Percentiles rank a stretch among this genome's conserved stretches.
These are phyloP conservation scores for Trametes versicolor DNA, from an alignment of 1,284 basidiomycete species.

Conservation along the genomic window DNA sequence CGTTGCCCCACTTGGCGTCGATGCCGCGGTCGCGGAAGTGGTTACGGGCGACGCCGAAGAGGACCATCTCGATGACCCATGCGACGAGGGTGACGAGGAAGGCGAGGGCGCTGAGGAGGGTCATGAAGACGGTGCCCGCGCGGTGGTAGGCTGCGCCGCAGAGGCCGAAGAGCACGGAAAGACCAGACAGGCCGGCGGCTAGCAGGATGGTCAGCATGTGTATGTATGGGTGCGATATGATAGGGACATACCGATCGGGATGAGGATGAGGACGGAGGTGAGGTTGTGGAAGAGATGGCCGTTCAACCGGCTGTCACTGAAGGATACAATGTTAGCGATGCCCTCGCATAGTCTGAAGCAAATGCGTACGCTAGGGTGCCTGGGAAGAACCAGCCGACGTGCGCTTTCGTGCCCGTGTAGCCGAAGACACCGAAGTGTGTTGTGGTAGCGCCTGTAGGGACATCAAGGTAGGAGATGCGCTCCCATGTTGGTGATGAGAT, in stretches of 20 bases:
- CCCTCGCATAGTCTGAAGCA: constrained; percentile 1
- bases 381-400: constrained; percentile 68
- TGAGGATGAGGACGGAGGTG: constrained; percentile 77
- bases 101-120: constrained; percentile 70
- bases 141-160: constrained; percentile 72
- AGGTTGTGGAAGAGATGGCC: constrained; percentile 69
- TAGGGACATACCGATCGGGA: constrained; percentile 68
- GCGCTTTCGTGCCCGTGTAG: constrained; percentile 63
- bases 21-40: constrained; percentile 62
- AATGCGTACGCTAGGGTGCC: constrained; percentile 48
- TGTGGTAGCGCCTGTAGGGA: constrained; percentile 37
- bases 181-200: constrained; percentile 75
- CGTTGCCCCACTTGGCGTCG: constrained; percentile 72
- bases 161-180: constrained; percentile 79
- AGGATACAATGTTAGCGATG: constrained; percentile 3
- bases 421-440: constrained; percentile 82
- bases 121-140: constrained; percentile 79
- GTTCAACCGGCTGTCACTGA: constrained; percentile 54
- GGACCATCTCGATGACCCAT: constrained; percentile 81
- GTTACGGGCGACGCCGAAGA: constrained; percentile 77
- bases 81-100: constrained; percentile 70
- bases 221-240: constrained; percentile 16
- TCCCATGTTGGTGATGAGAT: constrained; percentile 81
- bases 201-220: not conserved
- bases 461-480: constrained; percentile 69